Base-by-base conservation (phyloP, 352 stramenopile genomes). In the Blastocystis sp. region DNA sequence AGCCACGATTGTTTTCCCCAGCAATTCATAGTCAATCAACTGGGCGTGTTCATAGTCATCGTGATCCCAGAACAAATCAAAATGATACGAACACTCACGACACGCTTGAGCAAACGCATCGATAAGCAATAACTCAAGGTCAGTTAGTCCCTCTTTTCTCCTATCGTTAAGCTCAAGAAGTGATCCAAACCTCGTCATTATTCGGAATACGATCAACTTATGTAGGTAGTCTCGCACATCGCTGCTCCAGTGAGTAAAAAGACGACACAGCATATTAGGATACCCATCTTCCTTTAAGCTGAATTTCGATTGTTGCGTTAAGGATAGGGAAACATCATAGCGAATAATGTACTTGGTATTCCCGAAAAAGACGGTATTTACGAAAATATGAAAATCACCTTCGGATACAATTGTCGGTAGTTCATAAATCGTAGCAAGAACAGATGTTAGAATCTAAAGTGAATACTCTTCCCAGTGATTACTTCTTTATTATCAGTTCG, bases 381-480 rank as follows among this genome's bases (percentile, higher is more conserved):
- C 54, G 73, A 85, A 85, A 30, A 85, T 85, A 55, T 85, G 73
- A 43, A 85, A 85, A 68, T 85, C 73, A n/a, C 73, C 73, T 30
- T 45, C 24, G 1, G 73, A 85, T 54, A 85, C 16, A 3, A 85
- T 45, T 24, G 73, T 68, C 9, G 73, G 73, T 20, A 85, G 54
- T 30, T 85, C 73, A 45, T 85, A 85, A 3, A 85, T 43, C 26
- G 73, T 85, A 11, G 73, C 50, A 24, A 85, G 37, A 2, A 47
- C 73, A 30, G 53, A 30, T 3, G 73, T 85, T 0, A 85, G 73
- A 43, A 85, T 85, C 73, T 85, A 24, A 18, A n/a, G n/a, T 18
- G n/a, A 5, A 85, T 13, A 50, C 13, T 13, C 8, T 20, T 2
- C 6, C 9, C 9, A 37, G 0, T 20, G 45, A 53, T 43, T n/a